Evolutionary conservation across 2,329 filamentous ascomycete species (phyloP).

Genomic region (Claviceps pusilla): DNA sequence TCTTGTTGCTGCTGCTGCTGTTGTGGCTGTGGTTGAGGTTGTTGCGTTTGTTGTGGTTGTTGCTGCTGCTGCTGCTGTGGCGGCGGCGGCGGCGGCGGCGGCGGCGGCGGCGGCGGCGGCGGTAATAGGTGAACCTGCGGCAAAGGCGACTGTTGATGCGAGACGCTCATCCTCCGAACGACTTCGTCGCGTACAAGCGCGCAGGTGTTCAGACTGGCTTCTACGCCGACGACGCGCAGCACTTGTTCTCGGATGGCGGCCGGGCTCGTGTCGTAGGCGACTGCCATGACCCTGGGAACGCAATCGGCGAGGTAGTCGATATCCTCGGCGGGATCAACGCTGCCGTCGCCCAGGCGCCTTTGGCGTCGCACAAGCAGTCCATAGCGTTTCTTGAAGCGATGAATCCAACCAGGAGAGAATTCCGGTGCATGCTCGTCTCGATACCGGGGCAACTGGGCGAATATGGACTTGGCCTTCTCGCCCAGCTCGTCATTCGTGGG

Average conservation of each 20-base stretch:
- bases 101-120: neutral
- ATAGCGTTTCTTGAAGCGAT: conserved; percentile 49
- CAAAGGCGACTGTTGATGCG: conserved; percentile 10
- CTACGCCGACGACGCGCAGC: conserved; percentile 38
- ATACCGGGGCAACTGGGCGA: conserved; percentile 42
- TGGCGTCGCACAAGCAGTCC: conserved; percentile 42
- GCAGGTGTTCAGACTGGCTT: conserved; percentile 37
- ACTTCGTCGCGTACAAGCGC: conserved; percentile 45
- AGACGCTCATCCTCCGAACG: conserved; percentile 23
- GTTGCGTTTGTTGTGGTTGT: neutral
- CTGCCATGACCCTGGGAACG: conserved; percentile 43
- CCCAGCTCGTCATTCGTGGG: conserved; percentile 48
- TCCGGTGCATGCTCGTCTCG: conserved; percentile 45
- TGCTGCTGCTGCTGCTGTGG: neutral
- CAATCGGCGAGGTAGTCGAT: conserved; percentile 46
- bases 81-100: conserved; percentile 11
- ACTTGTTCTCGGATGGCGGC: conserved; percentile 44
- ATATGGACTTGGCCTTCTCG: conserved; percentile 46
- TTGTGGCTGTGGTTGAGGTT: neutral
- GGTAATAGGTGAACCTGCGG: conserved; percentile 6
- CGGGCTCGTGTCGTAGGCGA: conserved; percentile 43
- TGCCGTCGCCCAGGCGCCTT: conserved; percentile 33
- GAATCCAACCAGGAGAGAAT: conserved; percentile 50
- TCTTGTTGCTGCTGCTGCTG: neutral
- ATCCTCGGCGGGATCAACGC: conserved; percentile 36